Conservation (phyloP, 192 early-diverging fungal species). For the Backusella liffmaniae region DNA sequence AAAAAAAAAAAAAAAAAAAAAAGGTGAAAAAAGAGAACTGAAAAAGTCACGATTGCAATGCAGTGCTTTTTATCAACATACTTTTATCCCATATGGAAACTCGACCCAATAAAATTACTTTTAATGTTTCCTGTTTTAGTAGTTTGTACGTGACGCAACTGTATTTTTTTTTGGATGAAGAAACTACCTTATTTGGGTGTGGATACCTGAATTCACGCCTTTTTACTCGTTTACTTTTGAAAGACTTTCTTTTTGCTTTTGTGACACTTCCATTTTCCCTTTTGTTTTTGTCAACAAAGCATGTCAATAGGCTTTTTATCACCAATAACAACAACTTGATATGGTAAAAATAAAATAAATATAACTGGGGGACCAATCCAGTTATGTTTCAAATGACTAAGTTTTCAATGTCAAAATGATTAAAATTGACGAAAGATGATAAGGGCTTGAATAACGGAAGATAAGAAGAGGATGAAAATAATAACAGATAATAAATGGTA, state of each 20-base stretch:
- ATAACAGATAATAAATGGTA: too few relatives aligned
- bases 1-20: background rate
- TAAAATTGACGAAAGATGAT: too few relatives aligned
- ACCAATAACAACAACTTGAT: too few relatives aligned
- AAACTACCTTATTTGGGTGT: background rate
- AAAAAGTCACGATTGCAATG: background rate
- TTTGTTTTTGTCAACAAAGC: too few relatives aligned
- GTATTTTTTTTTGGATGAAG: background rate
- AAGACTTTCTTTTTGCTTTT: background rate
- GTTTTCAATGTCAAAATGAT: too few relatives aligned
- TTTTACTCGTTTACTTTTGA: background rate
- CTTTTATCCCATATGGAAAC: background rate
- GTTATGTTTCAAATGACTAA: too few relatives aligned
- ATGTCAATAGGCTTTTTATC: too few relatives aligned
- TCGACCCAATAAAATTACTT: background rate
- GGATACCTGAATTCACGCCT: background rate
- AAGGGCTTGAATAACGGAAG: too few relatives aligned
- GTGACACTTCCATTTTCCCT: background rate
- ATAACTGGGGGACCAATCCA: too few relatives aligned
- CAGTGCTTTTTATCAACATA: background rate
- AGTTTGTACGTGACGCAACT: background rate
- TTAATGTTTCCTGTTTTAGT: background rate
- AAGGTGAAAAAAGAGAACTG: background rate
- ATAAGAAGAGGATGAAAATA: too few relatives aligned
- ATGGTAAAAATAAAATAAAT: too few relatives aligned